Evolutionary conservation across 2,329 filamentous ascomycete genomes (phyloP), one percentile per base, ranked within the genome.

Genomic region (Bisporella sp.): DNA sequence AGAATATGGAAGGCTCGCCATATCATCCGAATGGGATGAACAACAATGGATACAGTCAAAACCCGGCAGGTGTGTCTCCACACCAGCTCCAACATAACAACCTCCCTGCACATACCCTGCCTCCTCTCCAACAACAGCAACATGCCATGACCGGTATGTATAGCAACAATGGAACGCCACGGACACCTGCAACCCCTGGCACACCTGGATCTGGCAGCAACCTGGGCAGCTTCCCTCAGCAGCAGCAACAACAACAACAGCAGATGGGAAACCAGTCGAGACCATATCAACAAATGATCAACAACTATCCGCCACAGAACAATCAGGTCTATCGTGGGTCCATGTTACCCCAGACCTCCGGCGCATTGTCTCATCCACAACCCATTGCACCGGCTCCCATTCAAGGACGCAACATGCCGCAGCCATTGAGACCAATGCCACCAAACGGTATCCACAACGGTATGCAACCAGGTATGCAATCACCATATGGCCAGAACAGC

Each of bases 341-440:
- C 46, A 84, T 87, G 77, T 76, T 87, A 71, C 78, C 83, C 44
- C 82, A 86, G 67, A 71, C 82, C 29, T 82, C 83, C 8, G 77
- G 79, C 45, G 75, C 84, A 42, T 77, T 83, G 59, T 81, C 82
- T 48, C 86, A 89, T 66, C 85, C 84, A 43, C 85, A 89, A 68
- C 82, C 84, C 33, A 87, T 89, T 63, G 86, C 86, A 41, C 85
- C 86, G 12, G 86, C 86, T 41, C 85, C 85, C 41, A 72, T 70
- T 45, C 71, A 68, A 53, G 72, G 73, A 40, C 28, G 41, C 35
- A 75, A 78, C 37, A 72, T 72, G 21, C 79, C 81, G 53, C 80
- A 80, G 13, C 74, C 60, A 13, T 46, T 86, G 59, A 81, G 84
- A 48, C 82, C 84, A n/a, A 84, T 89, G 76, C 85, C 85, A 11